Percentiles rank a stretch among this genome's conserved stretches.
Evolutionary conservation across 2,329 filamentous ascomycete genomes (phyloP).

Genomic region (Amesomyces nigricolor): DNA sequence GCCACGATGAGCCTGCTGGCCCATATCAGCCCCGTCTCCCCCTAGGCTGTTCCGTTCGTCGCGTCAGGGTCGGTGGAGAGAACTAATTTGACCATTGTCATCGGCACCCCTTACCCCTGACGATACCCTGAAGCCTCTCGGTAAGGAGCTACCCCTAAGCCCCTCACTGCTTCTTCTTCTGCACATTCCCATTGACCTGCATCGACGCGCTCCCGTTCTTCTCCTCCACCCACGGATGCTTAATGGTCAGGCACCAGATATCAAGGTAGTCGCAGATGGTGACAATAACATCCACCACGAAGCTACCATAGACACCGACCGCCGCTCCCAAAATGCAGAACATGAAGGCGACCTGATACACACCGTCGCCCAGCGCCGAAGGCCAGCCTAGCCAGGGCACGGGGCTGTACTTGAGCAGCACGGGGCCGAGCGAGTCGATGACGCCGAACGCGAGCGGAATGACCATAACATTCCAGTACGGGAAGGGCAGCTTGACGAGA

Average conservation of each 20-base stretch:
- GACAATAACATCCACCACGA: constrained; percentile 94
- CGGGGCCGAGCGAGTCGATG: constrained; percentile 71
- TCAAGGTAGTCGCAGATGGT: constrained; percentile 97
- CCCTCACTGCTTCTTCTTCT: constrained; percentile 36
- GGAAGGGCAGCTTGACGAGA: constrained; percentile 80
- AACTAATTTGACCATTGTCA: not conserved
- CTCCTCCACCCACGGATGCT: constrained; percentile 61
- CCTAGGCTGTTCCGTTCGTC: no score
- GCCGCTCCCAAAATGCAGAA: constrained; percentile 82
- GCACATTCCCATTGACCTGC: constrained; percentile 33
- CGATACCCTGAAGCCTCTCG: not conserved
- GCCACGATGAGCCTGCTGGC: no score
- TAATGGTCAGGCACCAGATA: constrained; percentile 98
- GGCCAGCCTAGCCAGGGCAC: constrained; percentile 69
- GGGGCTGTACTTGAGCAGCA: constrained; percentile 48
- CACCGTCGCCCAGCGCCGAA: constrained; percentile 64
- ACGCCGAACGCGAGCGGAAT: constrained; percentile 74
- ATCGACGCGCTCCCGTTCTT: constrained; percentile 29
- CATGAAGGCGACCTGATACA: constrained; percentile 78
- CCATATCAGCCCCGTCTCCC: no score
- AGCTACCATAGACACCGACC: constrained; percentile 91
- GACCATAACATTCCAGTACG: constrained; percentile 81
- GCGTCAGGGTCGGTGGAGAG: no score
- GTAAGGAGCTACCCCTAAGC: not conserved
- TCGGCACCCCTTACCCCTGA: not conserved